Conservation (phyloP, 148 eudicot species). For the Spergularia bocconei region DNA sequence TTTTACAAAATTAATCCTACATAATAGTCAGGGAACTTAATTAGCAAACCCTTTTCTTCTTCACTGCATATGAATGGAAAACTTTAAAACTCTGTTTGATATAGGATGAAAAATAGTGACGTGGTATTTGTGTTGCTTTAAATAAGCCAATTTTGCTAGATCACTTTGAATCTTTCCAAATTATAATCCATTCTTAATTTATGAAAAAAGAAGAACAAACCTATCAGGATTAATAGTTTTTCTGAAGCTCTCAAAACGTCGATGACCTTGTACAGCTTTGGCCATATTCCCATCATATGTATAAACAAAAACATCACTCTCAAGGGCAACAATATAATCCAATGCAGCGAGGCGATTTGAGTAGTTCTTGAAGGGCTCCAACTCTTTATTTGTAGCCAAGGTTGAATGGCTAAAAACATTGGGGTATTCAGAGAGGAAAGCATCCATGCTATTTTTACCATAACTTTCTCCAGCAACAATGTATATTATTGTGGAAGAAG, state of each 20-base stretch:
- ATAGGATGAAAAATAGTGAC: not conserved
- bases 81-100: not conserved
- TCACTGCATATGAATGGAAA: not conserved
- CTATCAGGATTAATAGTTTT: constrained; percentile 59
- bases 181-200: not conserved
- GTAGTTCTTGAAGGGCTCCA: constrained; percentile 37
- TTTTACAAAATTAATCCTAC: constrained; percentile 40
- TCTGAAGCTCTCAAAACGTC: constrained; percentile 49
- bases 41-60: not conserved
- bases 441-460: constrained; percentile 41
- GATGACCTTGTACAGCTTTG: constrained; percentile 58
- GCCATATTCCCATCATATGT: constrained; percentile 68
- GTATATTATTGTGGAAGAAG: constrained; percentile 44
- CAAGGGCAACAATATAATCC: constrained; percentile 48
- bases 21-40: not conserved
- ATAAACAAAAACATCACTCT: constrained; percentile 51
- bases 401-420: constrained; percentile 39
- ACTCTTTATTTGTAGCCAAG: constrained; percentile 42
- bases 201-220: constrained; percentile 18
- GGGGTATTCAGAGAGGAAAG: constrained; percentile 32
- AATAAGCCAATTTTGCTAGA: too few relatives aligned
- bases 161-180: too few relatives aligned
- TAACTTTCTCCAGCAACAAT: constrained; percentile 60
- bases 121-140: too few relatives aligned
- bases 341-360: constrained; percentile 61